Evolutionary conservation across 176 grass and related monocot genomes (phyloP).

Genomic region (Coix lacrymajobi): DNA sequence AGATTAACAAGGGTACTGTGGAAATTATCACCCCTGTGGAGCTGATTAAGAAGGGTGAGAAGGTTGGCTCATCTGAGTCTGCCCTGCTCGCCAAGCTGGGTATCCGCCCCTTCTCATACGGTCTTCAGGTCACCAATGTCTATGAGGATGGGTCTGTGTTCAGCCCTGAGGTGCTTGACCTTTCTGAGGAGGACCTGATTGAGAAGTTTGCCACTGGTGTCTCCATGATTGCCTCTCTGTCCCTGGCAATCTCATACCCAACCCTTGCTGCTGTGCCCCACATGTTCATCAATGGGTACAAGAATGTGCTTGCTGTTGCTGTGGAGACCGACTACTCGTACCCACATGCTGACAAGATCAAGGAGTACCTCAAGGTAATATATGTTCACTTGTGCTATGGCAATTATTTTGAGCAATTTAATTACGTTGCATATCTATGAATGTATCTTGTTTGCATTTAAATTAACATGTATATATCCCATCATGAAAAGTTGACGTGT

Average conservation of each 20-base stretch:
- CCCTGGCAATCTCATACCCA: slow-evolving; percentile 66
- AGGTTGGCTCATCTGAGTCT: slow-evolving; percentile 83
- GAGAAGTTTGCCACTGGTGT: slow-evolving; percentile 61
- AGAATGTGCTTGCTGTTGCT: slow-evolving; percentile 82
- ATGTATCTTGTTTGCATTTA: too few species aligned
- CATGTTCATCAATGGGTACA: slow-evolving; percentile 89
- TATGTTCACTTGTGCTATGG: background rate
- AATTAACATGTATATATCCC: background rate
- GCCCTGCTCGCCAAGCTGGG: slow-evolving; percentile 75
- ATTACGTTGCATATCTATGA: background rate
- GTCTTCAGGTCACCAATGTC: slow-evolving; percentile 51
- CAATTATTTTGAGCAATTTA: background rate
- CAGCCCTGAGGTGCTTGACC: slow-evolving; percentile 82
- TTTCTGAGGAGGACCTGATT: slow-evolving; percentile 66
- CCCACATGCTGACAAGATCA: slow-evolving; percentile 73
- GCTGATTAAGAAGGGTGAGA: slow-evolving; percentile 76
- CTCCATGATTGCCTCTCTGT: slow-evolving; percentile 67
- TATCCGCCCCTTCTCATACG: slow-evolving; percentile 81
- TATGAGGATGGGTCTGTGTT: slow-evolving; percentile 77
- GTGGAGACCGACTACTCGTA: slow-evolving; percentile 75
- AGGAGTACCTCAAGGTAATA: slow-evolving; percentile 83
- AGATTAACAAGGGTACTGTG: slow-evolving; percentile 93
- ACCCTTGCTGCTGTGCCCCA: slow-evolving; percentile 72
- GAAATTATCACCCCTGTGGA: slow-evolving; percentile 88
- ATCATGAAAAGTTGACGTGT: background rate